phyloP scores from a whole-genome alignment of 2,329 filamentous ascomycete species.

The Hirsutella thompsonii region DNA sequence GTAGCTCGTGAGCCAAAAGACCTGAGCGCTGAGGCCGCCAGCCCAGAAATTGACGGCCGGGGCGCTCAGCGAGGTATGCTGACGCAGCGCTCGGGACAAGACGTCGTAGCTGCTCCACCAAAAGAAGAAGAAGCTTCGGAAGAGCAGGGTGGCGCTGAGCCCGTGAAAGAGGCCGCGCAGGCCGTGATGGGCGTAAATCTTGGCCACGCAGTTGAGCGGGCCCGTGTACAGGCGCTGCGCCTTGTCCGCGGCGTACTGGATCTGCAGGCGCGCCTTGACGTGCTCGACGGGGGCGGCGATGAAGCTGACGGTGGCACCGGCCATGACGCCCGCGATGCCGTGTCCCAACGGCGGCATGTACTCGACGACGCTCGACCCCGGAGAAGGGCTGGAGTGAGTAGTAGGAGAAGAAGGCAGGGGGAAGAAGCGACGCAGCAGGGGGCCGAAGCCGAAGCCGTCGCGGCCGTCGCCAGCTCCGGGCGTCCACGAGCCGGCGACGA shows the following conservation, averaged over 20 bases:
- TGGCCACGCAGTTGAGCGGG: conserved; percentile 69
- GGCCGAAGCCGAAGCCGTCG: conserved; percentile 5
- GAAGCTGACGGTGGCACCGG: conserved; percentile 82
- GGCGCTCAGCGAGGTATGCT: conserved; percentile 56
- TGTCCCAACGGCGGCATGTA: conserved; percentile 65
- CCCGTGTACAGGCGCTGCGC: conserved; percentile 69
- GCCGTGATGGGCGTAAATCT: conserved; percentile 61
- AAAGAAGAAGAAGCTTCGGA: conserved; percentile 90
- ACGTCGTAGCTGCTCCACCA: conserved; percentile 97
- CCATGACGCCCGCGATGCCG: conserved; percentile 74
- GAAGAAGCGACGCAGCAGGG: background rate
- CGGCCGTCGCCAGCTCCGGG: conserved; percentile 12
- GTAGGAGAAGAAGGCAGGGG: background rate
- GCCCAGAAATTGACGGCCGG: conserved; percentile 95
- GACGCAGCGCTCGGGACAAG: conserved; percentile 54
- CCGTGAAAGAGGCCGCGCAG: conserved; percentile 75
- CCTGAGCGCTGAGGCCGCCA: conserved; percentile 79
- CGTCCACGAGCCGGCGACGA: conserved; percentile 33
- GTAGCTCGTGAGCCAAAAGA: conserved; percentile 91
- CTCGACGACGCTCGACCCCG: background rate
- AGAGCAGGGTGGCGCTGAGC: conserved; percentile 70
- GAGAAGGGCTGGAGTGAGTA: background rate
- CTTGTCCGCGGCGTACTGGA: conserved; percentile 80
- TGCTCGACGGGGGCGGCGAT: conserved; percentile 92
- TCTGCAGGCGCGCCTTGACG: conserved; percentile 84